Evolutionary conservation across 371 early-diverging fungal species (phyloP), one percentile per base, ranked within the genome.

Genomic region (Mucor indicus): DNA sequence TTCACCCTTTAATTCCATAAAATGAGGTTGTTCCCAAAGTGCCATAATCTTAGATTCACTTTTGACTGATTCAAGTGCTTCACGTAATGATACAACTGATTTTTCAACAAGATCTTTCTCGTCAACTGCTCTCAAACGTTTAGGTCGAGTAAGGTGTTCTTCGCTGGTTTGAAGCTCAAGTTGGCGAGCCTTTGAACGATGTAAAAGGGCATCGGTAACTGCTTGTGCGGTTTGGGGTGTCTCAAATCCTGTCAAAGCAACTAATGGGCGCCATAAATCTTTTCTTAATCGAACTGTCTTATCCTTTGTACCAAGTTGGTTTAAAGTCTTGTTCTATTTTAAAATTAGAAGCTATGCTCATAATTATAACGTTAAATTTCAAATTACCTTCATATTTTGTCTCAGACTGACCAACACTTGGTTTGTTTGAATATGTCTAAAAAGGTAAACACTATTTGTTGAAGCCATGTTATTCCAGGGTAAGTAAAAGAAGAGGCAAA

Each of bases 221-320:
- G 80, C 67, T 38, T 79, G 79, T 13, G 78, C 83, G 21, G 79
- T 65, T 43, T 74, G 57, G 21, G 58, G 40, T n/a, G 62, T 57
- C 21, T 65, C 22, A 32, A 82, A 77, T 0, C 83, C 83, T 22
- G 76, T 75, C 37, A 82, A 46, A 23, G 80, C 79, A 12, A 73
- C 71, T 38, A 82, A 43, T 15, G 83, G 83, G 31, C 77, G 77
- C 83, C 83, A 82, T 42, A 72, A 64, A 40, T 82, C 83, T 35
- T 72, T 80, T 63, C 83, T 72, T 22, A 82, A 67, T 23, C 62
- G 69, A 9, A 67, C 51, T 22, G 79, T 79, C 36, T 69, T 70
- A 24, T 36, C 44, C 48, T 47, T 37, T 62, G 64, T 53, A 49
- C 63, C 48, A 20, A 60, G 39, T 35, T 54, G 55, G 11, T 50